Conservation (phyloP, 1,284 basidiomycete species). For the Tilletia horrida region DNA sequence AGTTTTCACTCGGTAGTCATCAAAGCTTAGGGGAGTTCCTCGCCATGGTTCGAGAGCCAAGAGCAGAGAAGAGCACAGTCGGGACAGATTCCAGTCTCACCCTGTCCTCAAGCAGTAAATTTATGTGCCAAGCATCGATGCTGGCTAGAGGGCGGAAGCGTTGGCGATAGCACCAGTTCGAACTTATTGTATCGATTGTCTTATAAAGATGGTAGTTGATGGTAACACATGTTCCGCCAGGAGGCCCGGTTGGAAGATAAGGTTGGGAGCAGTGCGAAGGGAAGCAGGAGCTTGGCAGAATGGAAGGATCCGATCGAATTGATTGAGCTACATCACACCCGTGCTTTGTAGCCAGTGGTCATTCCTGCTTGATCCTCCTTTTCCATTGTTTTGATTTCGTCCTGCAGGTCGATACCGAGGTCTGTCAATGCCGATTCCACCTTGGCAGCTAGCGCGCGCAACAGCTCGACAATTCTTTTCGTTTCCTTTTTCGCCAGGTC, state of each 20-base stretch:
- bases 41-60: too few relatives aligned
- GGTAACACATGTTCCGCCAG: neutral
- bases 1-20: too few relatives aligned
- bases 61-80: too few relatives aligned
- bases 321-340: neutral
- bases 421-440: neutral
- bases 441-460: neutral
- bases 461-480: neutral
- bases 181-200: neutral
- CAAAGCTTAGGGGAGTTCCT: too few relatives aligned
- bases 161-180: too few relatives aligned
- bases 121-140: too few relatives aligned
- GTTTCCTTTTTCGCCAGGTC: neutral
- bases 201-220: neutral
- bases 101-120: too few relatives aligned
- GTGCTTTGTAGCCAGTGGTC: neutral
- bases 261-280: neutral
- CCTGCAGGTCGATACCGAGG: neutral
- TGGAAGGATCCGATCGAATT: neutral
- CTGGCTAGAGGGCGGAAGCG: too few relatives aligned
- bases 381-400: neutral
- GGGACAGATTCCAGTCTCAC: too few relatives aligned
- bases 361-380: neutral
- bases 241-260: neutral
- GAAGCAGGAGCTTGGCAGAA: neutral